These are phyloP conservation scores for Sungouiella blattae DNA, from an alignment of 805 yeast genomes.

Conservation along the genomic window DNA sequence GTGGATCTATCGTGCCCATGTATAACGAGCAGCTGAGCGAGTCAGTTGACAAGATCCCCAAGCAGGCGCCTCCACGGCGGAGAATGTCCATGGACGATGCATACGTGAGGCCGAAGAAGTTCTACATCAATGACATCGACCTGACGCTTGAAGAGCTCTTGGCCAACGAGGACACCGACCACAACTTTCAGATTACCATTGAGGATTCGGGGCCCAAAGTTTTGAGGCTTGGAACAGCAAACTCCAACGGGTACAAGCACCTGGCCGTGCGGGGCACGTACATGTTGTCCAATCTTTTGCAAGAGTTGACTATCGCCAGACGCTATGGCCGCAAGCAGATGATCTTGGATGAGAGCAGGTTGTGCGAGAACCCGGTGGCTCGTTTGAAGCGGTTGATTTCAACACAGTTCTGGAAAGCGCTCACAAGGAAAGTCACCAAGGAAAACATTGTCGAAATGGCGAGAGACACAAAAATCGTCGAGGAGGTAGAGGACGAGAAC, in stretches of 20 bases:
- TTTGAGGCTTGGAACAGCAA: constrained; percentile 75
- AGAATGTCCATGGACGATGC: constrained; percentile 33
- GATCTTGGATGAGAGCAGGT: constrained; percentile 75
- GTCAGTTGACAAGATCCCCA: constrained; percentile 1
- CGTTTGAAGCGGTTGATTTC: constrained; percentile 70
- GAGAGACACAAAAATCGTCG: constrained; percentile 67
- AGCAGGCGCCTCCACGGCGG: constrained; percentile 15
- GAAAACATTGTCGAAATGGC: constrained; percentile 67
- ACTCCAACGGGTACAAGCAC: constrained; percentile 75
- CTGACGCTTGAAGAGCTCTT: constrained; percentile 65
- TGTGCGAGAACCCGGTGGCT: constrained; percentile 83
- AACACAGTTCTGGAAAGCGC: constrained; percentile 74
- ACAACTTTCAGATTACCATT: constrained; percentile 77
- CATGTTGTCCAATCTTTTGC: constrained; percentile 80
- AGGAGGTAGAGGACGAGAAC: constrained; percentile 36
- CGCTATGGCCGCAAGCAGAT: constrained; percentile 74
- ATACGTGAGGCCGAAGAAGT: constrained; percentile 39
- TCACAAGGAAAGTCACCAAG: constrained; percentile 69
- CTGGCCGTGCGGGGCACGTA: constrained; percentile 82
- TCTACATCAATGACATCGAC: constrained; percentile 73
- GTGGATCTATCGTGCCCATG: constrained; percentile 30
- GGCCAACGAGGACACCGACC: constrained; percentile 79
- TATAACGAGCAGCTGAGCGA: constrained; percentile 14
- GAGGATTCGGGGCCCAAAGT: constrained; percentile 85
- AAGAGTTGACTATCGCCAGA: constrained; percentile 85